These are phyloP conservation scores for Taphrina communis DNA, from an alignment of 1,139 yeast genomes.

Conservation along the genomic window DNA sequence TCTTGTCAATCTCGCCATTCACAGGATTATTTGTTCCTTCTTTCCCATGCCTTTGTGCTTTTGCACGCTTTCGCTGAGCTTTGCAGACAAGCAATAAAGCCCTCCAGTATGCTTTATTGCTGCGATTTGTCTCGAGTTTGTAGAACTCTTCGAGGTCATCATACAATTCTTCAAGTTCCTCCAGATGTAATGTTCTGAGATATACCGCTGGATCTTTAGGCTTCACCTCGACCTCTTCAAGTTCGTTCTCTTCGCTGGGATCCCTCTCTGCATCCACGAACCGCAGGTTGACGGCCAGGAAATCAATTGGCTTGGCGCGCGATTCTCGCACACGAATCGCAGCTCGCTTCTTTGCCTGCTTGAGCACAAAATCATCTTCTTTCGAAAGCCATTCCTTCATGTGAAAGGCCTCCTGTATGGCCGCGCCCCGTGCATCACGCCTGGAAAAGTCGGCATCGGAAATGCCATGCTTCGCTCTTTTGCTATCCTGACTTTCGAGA, in stretches of 20 bases:
- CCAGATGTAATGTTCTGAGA: constrained; percentile 44
- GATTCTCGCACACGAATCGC: constrained; percentile 50
- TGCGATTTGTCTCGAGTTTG: constrained; percentile 45
- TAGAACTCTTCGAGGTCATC: constrained; percentile 46
- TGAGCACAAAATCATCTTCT: constrained; percentile 51
- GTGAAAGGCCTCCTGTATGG: constrained; percentile 37
- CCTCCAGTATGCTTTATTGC: constrained; percentile 48
- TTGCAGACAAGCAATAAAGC: constrained; percentile 41
- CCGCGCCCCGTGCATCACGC: constrained; percentile 36
- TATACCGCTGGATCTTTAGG: constrained; percentile 46
- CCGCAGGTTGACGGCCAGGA: constrained; percentile 48
- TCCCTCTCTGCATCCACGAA: constrained; percentile 46
- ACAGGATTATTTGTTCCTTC: constrained; percentile 46
- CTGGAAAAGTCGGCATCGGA: constrained; percentile 2
- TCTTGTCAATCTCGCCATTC: constrained; percentile 50
- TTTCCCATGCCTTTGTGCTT: constrained; percentile 22
- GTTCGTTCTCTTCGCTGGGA: constrained; percentile 45
- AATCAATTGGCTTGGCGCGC: constrained; percentile 50
- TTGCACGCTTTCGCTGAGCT: constrained; percentile 37
- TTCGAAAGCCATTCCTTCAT: constrained; percentile 50
- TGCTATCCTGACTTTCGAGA: constrained; percentile 21
- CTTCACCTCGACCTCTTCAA: constrained; percentile 46
- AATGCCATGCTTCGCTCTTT: constrained; percentile 10
- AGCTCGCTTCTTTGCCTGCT: constrained; percentile 51
- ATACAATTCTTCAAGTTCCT: constrained; percentile 45